phyloP scores from a whole-genome alignment of 2,329 filamentous ascomycete species.

The Coniella vitis region DNA sequence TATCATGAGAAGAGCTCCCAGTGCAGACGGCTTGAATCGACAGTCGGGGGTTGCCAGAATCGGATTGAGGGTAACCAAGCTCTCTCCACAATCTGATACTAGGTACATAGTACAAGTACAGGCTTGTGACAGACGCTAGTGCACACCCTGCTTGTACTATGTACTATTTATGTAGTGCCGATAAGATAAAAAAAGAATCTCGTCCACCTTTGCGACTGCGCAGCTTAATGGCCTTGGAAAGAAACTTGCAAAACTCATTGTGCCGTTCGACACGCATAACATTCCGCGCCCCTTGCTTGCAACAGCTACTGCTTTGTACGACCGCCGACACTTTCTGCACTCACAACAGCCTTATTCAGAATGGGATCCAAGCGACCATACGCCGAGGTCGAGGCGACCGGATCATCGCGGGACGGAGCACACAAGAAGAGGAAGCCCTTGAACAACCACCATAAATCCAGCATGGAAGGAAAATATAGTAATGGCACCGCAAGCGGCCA shows the following conservation, averaged over 20 bases:
- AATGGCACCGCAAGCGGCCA: conserved; percentile 37
- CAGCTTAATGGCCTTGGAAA: not conserved
- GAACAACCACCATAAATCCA: conserved; percentile 36
- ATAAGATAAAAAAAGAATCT: conserved; percentile 5
- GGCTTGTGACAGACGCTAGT: no score
- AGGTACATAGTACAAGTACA: not conserved
- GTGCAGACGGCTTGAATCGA: no score
- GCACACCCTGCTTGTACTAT: not conserved
- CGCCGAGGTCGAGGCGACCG: conserved; percentile 20
- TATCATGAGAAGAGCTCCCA: no score
- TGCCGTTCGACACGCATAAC: not conserved
- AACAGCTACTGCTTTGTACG: no score
- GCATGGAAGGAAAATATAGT: conserved; percentile 38
- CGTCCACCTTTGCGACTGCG: not conserved
- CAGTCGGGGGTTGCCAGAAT: no score
- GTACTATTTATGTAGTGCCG: not conserved
- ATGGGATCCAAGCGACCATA: conserved; percentile 27
- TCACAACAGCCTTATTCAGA: not conserved
- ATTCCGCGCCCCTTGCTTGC: no score
- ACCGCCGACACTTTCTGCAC: no score
- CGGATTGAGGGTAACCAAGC: no score
- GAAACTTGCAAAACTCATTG: not conserved
- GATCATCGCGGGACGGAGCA: conserved; percentile 7
- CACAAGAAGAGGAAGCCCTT: conserved; percentile 22
- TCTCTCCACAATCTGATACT: no score